Base-by-base conservation (phyloP, 1,139 yeast genomes). In the Diutina mesorugosa region DNA sequence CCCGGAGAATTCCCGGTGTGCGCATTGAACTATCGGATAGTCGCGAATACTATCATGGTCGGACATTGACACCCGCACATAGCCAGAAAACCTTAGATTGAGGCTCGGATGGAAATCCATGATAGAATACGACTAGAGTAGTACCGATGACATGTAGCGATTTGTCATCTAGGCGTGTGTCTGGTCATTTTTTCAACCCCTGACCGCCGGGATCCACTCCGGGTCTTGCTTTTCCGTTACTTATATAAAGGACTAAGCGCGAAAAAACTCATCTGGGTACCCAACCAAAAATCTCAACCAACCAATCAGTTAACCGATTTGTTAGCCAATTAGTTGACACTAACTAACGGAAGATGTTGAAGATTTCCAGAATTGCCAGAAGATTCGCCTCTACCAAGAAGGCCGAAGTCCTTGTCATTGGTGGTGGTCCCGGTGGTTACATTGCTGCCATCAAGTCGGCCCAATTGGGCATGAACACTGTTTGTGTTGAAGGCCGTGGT, bases 391-490 rank as follows among this genome's bases (percentile, higher is more conserved):
- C 47, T 7, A 45, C 47, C 47, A 35, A 35, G 41, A 45, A 45
- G 47, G 47, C 47, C 10, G 99, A 93, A 67, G 83, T 91, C 59
- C 95, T 91, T 58, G 90, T 95, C 64, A 87, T 95, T 68, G 99
- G 99, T 64, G 99, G 97, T 66, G 99, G 99, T 59, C 99, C 99
- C 63, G 99, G 98, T 72, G 99, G 99, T 61, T 88, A 88, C 69
- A 95, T 95, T 64, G 98, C 98, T 58, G 99, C 99, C 67, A 95
- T 95, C 71, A 91, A 90, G 74, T 97, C 97, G 59, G 99, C 99
- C 56, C 99, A 95, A 77, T 47, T 79, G 80, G n/a, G 53, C 21
- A 50, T 28, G 65, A 85, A 90, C 72, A 90, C 97, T 58, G 99
- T 97, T 51, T 93, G 99, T 81, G 78, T 95, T 63, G 99, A 95